Evolutionary conservation across 805 yeast genomes (phyloP), one percentile per base, ranked within the genome.

Genomic region (Candida palmyrensis): DNA sequence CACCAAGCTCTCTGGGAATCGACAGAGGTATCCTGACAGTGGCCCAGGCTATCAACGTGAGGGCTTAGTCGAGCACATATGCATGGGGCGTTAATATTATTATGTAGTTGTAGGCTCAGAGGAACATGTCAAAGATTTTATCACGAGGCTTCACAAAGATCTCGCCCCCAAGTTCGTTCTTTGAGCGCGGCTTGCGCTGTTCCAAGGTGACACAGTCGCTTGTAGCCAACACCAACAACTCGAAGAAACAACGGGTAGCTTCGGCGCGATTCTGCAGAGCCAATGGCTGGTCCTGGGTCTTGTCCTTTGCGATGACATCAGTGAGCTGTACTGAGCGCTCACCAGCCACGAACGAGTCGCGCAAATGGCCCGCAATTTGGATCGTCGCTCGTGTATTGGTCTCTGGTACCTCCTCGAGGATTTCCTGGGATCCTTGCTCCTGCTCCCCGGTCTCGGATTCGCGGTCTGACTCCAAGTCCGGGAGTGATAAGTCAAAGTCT

Each of bases 221-320:
- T 5, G 92, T 80, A 2, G 94, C 94, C 37, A 88, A 65, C 3
- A 87, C 90, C 44, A 88, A 65, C 51, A 88, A 54, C 52, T 88
- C 95, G 48, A 87, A 88, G 57, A 88, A 88, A 34, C 84, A 68
- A 46, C 76, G 71, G 2, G 86, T 76, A 14, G 87, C 85, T 45
- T 80, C 79, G 43, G 68, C 62, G n/a, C n/a, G n/a, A n/a, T n/a
- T n/a, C n/a, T n/a, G n/a, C n/a, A n/a, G n/a, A 27, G 61, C 61
- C 14, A 53, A 42, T 2, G 62, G 60, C 1, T 33, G 18, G 14
- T 27, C 29, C 2, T 38, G 42, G 6, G 33, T 36, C 28, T 47
- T 40, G 39, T 69, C 75, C 12, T 45, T 58, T 11, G 55, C 59
- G 33, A 75, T 50, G 30, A 77, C 47, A 5, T 66, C 58, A 9